phyloP scores from a whole-genome alignment of 495 filamentous ascomycete species.

The Aspergillus steynii region DNA sequence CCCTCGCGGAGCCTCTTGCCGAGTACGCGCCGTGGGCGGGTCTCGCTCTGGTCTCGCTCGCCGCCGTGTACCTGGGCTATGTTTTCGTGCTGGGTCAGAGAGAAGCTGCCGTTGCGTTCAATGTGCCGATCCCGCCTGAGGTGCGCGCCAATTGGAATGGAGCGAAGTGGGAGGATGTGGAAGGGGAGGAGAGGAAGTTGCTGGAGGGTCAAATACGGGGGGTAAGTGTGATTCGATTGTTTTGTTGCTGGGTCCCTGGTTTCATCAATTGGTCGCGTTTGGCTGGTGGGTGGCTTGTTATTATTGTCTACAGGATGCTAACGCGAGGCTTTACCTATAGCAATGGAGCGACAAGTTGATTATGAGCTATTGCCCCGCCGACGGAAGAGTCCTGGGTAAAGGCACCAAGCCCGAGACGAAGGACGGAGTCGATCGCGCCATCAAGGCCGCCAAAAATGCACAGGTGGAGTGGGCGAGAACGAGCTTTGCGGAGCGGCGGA shows the following conservation, averaged over 20 bases:
- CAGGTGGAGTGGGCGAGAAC: slow-evolving; percentile 82
- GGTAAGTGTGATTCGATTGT: slow-evolving; percentile 27
- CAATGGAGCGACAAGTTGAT: slow-evolving; percentile 46
- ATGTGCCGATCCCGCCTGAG: slow-evolving; percentile 59
- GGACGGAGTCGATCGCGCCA: slow-evolving; percentile 77
- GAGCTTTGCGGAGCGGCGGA: slow-evolving; percentile 72
- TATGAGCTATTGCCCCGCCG: slow-evolving; percentile 83
- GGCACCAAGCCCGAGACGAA: slow-evolving; percentile 73
- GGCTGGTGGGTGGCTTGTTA: background rate
- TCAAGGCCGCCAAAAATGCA: slow-evolving; percentile 70
- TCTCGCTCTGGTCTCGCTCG: slow-evolving; percentile 35
- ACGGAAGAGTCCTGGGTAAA: slow-evolving; percentile 76
- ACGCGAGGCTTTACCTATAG: slow-evolving; percentile 18
- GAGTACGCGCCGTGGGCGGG: slow-evolving; percentile 24
- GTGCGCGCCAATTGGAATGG: slow-evolving; percentile 54
- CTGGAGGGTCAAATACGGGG: slow-evolving; percentile 43
- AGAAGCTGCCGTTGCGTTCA: slow-evolving; percentile 58
- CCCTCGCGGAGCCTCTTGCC: slow-evolving; percentile 23
- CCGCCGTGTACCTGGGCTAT: slow-evolving; percentile 39
- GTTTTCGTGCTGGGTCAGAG: slow-evolving; percentile 32
- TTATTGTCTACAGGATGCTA: slow-evolving; percentile 1
- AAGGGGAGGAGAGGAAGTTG: slow-evolving; percentile 45
- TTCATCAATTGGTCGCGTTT: too few species aligned
- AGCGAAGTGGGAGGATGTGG: slow-evolving; percentile 59
- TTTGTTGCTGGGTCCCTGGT: too few species aligned